phyloP scores from a whole-genome alignment of 805 yeast species.

The Ogataea trehaloabstinens region DNA sequence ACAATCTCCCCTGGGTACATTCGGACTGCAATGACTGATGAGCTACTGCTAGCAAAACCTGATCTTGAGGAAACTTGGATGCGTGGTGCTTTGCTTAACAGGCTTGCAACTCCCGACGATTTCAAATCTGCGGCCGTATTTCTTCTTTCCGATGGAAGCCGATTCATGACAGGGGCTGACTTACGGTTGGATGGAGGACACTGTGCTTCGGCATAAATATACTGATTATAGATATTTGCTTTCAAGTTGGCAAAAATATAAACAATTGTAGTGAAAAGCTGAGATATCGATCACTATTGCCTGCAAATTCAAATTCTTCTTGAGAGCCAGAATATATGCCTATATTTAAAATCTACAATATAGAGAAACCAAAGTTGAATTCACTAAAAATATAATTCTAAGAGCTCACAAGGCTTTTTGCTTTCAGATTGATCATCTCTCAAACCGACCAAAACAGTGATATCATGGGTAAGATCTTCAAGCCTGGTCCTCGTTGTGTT shows the following conservation, averaged over 20 bases:
- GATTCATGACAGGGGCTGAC: conserved; percentile 19
- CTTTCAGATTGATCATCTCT: too few species aligned
- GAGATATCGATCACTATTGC: too few species aligned
- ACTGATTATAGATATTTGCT: background rate
- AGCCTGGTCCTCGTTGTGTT: too few species aligned
- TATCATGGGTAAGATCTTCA: too few species aligned
- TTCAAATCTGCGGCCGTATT: conserved; percentile 17
- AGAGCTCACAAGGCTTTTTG: too few species aligned
- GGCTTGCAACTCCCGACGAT: conserved; percentile 17
- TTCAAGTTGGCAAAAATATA: too few species aligned
- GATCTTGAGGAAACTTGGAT: conserved; percentile 15
- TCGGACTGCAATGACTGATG: conserved; percentile 40
- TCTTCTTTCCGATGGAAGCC: conserved; percentile 16
- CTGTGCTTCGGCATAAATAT: conserved; percentile 31
- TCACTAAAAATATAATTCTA: background rate
- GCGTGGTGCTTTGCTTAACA: conserved; percentile 19
- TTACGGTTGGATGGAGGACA: conserved; percentile 18
- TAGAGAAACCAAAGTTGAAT: background rate
- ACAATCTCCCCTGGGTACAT: conserved; percentile 51
- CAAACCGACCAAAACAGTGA: too few species aligned
- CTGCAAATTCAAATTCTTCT: too few species aligned
- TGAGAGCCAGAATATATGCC: background rate
- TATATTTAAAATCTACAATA: too few species aligned
- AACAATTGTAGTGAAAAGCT: too few species aligned
- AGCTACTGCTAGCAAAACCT: conserved; percentile 39